Percentiles rank a stretch among this genome's conserved stretches.
Conservation (phyloP, 164 flowering plant species). For the Sedum album region DNA sequence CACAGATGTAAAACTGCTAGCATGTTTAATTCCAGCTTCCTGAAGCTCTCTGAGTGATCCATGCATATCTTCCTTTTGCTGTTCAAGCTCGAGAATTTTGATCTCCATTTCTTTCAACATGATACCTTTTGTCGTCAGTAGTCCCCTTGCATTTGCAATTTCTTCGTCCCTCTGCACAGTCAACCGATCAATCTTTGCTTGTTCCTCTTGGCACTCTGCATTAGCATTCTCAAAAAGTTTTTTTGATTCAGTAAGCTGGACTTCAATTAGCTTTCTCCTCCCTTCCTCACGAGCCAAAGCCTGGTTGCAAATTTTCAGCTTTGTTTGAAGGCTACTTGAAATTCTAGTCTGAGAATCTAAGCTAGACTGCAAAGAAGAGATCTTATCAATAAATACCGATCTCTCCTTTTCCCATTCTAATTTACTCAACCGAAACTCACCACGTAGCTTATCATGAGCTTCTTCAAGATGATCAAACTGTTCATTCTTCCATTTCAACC, state of each 20-base stretch:
- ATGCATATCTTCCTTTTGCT: constrained; percentile 24
- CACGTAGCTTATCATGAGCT: constrained; percentile 20
- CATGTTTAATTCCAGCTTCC: not conserved
- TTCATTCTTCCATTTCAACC: constrained; percentile 61
- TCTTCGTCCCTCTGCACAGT: constrained; percentile 32
- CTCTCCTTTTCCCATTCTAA: constrained; percentile 51
- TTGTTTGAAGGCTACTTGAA: constrained; percentile 27
- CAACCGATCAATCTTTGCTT: constrained; percentile 17
- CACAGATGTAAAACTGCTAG: not conserved
- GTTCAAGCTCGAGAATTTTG: constrained; percentile 34
- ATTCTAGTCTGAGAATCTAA: constrained; percentile 38
- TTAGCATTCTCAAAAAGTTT: constrained; percentile 25
- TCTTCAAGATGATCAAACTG: constrained; percentile 43
- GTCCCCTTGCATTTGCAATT: constrained; percentile 36
- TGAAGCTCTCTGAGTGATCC: not conserved
- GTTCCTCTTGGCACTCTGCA: constrained; percentile 34
- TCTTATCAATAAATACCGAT: constrained; percentile 28
- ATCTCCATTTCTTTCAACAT: constrained; percentile 49
- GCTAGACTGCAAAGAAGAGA: constrained; percentile 27
- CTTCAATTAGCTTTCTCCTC: constrained; percentile 24
- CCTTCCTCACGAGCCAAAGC: constrained; percentile 54
- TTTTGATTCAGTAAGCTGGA: too few relatives aligned
- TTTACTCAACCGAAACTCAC: constrained; percentile 27
- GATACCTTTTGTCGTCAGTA: constrained; percentile 33
- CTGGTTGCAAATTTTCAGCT: constrained; percentile 46